These are phyloP conservation scores for Oryza officinalis DNA, from an alignment of 176 grass and related monocot genomes.

Conservation along the genomic window DNA sequence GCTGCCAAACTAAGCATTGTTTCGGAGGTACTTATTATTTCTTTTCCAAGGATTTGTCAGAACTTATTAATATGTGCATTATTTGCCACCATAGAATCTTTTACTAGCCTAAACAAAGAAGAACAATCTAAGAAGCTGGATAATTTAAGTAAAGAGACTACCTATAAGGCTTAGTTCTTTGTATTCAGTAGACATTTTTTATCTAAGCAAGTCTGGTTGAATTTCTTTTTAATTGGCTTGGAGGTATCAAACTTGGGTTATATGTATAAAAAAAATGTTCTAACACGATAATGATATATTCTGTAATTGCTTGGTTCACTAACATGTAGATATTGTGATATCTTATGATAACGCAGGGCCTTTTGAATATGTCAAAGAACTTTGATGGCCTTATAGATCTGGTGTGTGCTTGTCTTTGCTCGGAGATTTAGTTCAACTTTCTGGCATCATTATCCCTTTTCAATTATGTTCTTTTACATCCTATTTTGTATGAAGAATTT, in stretches of 20 bases:
- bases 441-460: background rate
- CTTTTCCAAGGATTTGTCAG: background rate
- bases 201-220: background rate
- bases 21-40: slow-evolving; percentile 46
- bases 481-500: slow-evolving; percentile 51
- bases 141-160: slow-evolving; percentile 1
- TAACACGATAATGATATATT: background rate
- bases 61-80: background rate
- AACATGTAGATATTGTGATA: slow-evolving; percentile 13
- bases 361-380: slow-evolving; percentile 53
- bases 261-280: background rate
- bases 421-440: background rate
- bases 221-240: background rate
- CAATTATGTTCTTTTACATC: slow-evolving; percentile 4
- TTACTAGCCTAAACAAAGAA: slow-evolving; percentile 14
- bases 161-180: no score
- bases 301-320: background rate
- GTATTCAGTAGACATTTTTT: background rate
- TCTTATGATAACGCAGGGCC: slow-evolving; percentile 51
- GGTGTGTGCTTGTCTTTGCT: slow-evolving; percentile 44
- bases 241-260: background rate
- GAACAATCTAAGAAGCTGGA: background rate
- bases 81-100: slow-evolving; percentile 18
- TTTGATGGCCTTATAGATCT: slow-evolving; percentile 60
- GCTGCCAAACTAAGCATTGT: slow-evolving; percentile 58